These are phyloP conservation scores for Nannochloropsis gaditana DNA, from an alignment of 108 stramenopile species.

Conservation along the genomic window DNA sequence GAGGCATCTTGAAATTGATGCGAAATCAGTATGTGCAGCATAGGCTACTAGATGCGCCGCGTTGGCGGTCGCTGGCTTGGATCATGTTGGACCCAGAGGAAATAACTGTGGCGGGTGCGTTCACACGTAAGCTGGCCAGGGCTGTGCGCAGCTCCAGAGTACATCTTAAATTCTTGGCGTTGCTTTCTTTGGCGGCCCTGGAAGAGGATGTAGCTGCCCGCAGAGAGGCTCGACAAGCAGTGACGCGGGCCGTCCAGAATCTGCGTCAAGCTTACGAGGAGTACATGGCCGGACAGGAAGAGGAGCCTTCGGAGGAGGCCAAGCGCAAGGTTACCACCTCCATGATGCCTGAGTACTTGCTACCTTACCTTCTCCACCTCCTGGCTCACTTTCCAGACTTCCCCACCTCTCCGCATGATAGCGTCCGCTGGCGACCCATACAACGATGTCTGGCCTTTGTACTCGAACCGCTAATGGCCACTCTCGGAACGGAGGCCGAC, in stretches of 20 bases:
- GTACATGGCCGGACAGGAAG: conserved; percentile 9
- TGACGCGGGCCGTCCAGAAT: conserved; percentile 22
- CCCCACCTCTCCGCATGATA: conserved; percentile 28
- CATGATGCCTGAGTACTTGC: conserved; percentile 43
- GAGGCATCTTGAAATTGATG: conserved; percentile 23
- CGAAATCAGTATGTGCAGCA: neutral
- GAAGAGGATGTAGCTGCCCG: conserved; percentile 32
- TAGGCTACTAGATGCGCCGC: conserved; percentile 22
- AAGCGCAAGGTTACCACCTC: conserved; percentile 18
- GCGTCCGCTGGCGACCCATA: conserved; percentile 27
- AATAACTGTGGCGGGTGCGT: conserved; percentile 22
- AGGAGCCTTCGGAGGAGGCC: conserved; percentile 1
- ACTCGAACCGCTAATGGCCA: conserved; percentile 27
- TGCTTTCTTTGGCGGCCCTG: conserved; percentile 31
- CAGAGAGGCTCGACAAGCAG: conserved; percentile 26
- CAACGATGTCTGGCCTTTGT: conserved; percentile 34
- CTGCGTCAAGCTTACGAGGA: conserved; percentile 26
- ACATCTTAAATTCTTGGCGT: conserved; percentile 42
- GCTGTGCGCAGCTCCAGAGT: conserved; percentile 21
- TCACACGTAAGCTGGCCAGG: conserved; percentile 29
- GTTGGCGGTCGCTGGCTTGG: conserved; percentile 45
- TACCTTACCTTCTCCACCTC: conserved; percentile 37
- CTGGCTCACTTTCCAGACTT: conserved; percentile 44
- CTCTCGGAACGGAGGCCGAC: conserved; percentile 26
- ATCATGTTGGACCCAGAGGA: conserved; percentile 34